Conservation (phyloP, 192 early-diverging fungal genomes). For the Backusella australiensis region DNA sequence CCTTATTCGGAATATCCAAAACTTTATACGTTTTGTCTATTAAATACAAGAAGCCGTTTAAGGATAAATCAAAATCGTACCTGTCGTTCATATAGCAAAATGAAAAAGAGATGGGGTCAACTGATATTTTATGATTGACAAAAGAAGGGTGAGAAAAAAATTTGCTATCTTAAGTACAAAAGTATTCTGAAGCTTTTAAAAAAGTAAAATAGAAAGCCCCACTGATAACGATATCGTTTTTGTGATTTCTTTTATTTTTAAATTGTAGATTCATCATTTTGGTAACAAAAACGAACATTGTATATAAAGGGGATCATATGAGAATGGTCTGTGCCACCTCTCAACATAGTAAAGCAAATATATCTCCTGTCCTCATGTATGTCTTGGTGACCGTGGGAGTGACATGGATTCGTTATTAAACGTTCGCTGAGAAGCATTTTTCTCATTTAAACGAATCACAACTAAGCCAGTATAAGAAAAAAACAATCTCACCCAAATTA, state of each 20-base stretch:
- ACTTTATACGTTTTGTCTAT: not conserved
- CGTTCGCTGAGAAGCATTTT: not conserved
- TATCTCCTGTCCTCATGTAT: not conserved
- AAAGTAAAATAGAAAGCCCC: not conserved
- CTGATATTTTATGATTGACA: not conserved
- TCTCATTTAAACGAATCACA: not conserved
- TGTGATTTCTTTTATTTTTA: not conserved
- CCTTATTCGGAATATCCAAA: not conserved
- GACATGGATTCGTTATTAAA: not conserved
- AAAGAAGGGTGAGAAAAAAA: conserved; percentile 1
- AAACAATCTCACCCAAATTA: not conserved
- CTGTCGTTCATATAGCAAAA: conserved; percentile 6
- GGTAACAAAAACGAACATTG: not conserved
- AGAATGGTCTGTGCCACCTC: conserved; percentile 3
- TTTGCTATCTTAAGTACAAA: not conserved
- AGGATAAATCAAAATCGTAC: conserved; percentile 2
- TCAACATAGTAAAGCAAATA: not conserved
- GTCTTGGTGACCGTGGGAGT: not conserved
- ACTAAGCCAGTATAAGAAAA: not conserved
- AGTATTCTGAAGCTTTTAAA: not conserved
- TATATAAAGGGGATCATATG: not conserved
- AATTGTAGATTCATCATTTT: not conserved
- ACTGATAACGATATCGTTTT: not conserved
- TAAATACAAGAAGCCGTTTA: not conserved
- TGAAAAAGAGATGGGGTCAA: not conserved